Conservation (phyloP, 1,284 basidiomycete species). For the Melampsora larici-populina region DNA sequence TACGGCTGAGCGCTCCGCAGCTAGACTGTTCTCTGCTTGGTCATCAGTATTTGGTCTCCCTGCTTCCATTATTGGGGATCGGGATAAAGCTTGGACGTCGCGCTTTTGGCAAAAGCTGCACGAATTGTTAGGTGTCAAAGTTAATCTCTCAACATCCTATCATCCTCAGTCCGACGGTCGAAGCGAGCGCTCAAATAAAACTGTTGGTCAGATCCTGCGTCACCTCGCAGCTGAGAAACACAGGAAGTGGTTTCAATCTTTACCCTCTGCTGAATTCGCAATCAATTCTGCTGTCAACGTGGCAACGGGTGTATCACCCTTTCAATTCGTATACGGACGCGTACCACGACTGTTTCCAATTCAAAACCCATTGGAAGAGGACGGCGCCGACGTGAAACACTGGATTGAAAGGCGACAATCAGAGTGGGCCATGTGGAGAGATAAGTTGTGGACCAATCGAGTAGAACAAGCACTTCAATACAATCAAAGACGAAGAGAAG, state of each 20-base stretch:
- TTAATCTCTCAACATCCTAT: conserved; percentile 45
- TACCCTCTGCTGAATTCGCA: conserved; percentile 39
- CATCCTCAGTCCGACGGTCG: conserved; percentile 50
- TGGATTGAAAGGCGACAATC: not conserved
- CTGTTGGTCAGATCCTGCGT: conserved; percentile 12
- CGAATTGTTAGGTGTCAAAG: conserved; percentile 45
- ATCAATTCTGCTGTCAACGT: no score
- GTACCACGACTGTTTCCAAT: conserved; percentile 37
- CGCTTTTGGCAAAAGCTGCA: conserved; percentile 55
- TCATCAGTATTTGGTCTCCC: no score
- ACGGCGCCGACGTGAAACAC: not conserved
- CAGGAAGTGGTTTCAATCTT: conserved; percentile 40
- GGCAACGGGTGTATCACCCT: no score
- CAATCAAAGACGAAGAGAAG: not conserved
- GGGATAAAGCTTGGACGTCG: conserved; percentile 57
- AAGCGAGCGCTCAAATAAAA: conserved; percentile 54
- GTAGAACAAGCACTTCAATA: not conserved
- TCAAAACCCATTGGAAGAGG: not conserved
- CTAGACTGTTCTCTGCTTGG: no score
- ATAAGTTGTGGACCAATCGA: not conserved
- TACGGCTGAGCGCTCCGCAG: no score
- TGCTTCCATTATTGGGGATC: conserved; percentile 55
- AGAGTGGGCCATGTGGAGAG: not conserved
- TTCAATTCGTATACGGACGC: no score
- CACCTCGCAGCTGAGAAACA: conserved; percentile 21